Percentiles rank a stretch among this genome's conserved stretches.
Conservation (phyloP, 2,329 filamentous ascomycete species). For the Alternaria atra region DNA sequence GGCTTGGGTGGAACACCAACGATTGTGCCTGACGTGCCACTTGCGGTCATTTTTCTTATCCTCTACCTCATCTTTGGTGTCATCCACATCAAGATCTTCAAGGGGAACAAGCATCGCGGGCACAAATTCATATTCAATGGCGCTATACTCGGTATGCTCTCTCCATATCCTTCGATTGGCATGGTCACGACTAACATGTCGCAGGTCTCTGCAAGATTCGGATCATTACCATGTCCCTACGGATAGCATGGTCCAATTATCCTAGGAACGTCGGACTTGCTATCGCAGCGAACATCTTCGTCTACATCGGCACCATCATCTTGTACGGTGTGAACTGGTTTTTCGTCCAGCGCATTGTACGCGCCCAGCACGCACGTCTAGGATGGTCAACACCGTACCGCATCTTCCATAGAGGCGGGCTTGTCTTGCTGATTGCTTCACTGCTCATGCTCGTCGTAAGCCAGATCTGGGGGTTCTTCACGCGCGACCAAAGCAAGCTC, state of each 20-base stretch:
- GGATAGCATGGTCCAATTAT: conserved; percentile 49
- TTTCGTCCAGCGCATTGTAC: conserved; percentile 77
- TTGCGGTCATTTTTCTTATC: conserved; percentile 52
- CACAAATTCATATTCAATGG: conserved; percentile 57
- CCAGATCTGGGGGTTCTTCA: conserved; percentile 73
- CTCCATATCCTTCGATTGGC: neutral
- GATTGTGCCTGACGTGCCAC: conserved; percentile 52
- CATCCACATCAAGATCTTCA: conserved; percentile 54
- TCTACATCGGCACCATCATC: conserved; percentile 78
- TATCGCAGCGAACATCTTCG: conserved; percentile 72
- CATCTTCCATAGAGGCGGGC: conserved; percentile 59
- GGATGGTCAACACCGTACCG: conserved; percentile 72
- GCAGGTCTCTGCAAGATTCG: conserved; percentile 57
- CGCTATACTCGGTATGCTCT: conserved; percentile 51
- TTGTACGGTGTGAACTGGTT: conserved; percentile 82
- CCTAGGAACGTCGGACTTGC: conserved; percentile 57
- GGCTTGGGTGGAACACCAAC: conserved; percentile 43
- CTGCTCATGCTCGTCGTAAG: conserved; percentile 73
- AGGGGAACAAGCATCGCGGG: conserved; percentile 48
- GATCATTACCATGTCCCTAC: conserved; percentile 54
- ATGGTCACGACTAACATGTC: conserved; percentile 17
- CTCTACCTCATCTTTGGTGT: conserved; percentile 54
- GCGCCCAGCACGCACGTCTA: conserved; percentile 74
- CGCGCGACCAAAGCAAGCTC: conserved; percentile 63
- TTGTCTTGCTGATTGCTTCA: conserved; percentile 63